Evolutionary conservation across 345 rosid genomes (phyloP), one percentile per base, ranked within the genome.

Genomic region (Eucalyptus globulus): DNA sequence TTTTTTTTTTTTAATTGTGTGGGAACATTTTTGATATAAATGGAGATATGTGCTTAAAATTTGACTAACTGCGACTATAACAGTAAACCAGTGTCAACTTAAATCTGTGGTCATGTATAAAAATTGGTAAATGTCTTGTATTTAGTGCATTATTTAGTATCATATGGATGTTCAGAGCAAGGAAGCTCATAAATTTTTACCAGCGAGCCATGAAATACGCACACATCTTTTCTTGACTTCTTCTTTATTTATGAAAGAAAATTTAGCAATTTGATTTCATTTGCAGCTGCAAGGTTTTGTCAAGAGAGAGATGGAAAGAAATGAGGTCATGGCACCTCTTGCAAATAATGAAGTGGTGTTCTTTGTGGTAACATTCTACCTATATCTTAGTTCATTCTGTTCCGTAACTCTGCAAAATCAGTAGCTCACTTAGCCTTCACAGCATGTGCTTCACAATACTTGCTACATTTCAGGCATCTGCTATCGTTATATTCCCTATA

Each of bases 251-350:
- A 2, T 54, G 16, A 17, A 86, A 87, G 60, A 51, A 34, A 34
- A 31, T 31, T 40, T 67, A 69, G 49, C 62, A n/a, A 51, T 67
- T 34, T 60, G 91, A 86, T 80, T 44, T 67, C 89, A 4, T 87
- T 89, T 90, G 87, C 91, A 96, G 98, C 91, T 96, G 91, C 99
- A 97, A 94, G 95, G 95, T 89, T 89, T 93, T 62, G 85, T 97
- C 94, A 95, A 90, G 88, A 88, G 89, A 90, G 93, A 93, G 92
- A 95, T 97, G 96, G 94, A 90, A 88, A 93, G 93, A 91, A 94
- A 91, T 49, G 93, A 94, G 89, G 65, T 96, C 88, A 96, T 96
- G 45, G 95, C 96, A 29, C 88, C 92, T 45, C 90, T 96, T 21
- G 97, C 94, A 27, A 96, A 94, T 86, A 86, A 89, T 89, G 97